Base-by-base conservation (phyloP, 177 flowering plant species). In the Vitis hybrid region DNA sequence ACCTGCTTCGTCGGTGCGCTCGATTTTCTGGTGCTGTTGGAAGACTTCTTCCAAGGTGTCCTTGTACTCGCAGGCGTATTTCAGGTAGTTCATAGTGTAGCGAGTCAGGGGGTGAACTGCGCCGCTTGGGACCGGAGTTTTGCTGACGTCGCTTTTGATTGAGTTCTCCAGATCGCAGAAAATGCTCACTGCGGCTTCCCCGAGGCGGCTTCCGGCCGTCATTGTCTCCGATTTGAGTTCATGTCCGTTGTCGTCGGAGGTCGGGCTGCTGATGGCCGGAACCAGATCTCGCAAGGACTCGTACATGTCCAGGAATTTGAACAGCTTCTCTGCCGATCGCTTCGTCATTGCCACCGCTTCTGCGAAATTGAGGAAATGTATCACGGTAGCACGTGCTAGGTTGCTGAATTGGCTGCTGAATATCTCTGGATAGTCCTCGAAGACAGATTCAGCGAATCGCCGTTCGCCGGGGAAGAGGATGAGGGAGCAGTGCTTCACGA, bases 31-130 rank as follows among this genome's bases (percentile, higher is more conserved):
- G 65, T 86, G 86, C 51, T 82, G 78, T 9, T 65, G 27, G 75
- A 91, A 95, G 3, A 90, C 80, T 62, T 89, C 86, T 48, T 89
- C 91, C 41, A 95, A 56, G 0, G 97, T 89, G 63, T 87, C 90
- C 48, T 76, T 87, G 80, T 89, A 93, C 75, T 89, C 98, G 64
- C 94, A 86, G 1, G 94, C 84, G 74, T 82, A 86, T 60, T 83
- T 84, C 1, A 95, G 75, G 56, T 93, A 95, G 66, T 93, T 91
- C 92, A 95, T 87, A 12, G 84, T 87, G 88, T 88, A 93, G 3
- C 98, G 89, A 1, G 97, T 93, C 46, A 91, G 68, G 1, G 98
- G 99, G 64, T 95, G 99, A 50, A 93, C 91, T 1, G 90, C 90
- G 1, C 99, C 99, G 11, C 90, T 79, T 0, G 98, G 90, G 4